These are phyloP conservation scores for Arthrinium phaeospermum DNA, from an alignment of 2,329 filamentous ascomycete genomes.

Conservation along the genomic window DNA sequence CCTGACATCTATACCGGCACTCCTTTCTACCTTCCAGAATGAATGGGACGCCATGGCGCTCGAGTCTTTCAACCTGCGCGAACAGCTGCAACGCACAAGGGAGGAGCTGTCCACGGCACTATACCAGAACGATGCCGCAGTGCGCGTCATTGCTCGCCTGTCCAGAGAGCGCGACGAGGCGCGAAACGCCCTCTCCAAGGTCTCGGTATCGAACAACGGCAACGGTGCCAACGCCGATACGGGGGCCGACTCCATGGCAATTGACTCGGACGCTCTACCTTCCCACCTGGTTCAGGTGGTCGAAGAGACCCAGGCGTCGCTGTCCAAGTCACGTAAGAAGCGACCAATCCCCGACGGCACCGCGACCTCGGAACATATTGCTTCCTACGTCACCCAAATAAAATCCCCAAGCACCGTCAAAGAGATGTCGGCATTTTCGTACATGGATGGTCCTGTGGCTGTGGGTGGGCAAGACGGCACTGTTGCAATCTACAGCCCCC, in stretches of 20 bases:
- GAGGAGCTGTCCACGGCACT: constrained; percentile 93
- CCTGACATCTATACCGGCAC: constrained; percentile 92
- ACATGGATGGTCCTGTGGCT: constrained; percentile 69
- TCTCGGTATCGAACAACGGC: constrained; percentile 71
- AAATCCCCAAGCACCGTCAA: constrained; percentile 55
- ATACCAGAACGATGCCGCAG: constrained; percentile 97
- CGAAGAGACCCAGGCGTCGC: constrained; percentile 79
- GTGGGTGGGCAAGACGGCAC: constrained; percentile 77
- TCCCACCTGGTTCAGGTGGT: constrained; percentile 74
- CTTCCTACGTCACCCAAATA: constrained; percentile 50
- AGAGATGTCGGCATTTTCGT: constrained; percentile 55
- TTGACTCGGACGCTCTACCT: constrained; percentile 81
- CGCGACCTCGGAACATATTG: constrained; percentile 76
- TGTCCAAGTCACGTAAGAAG: constrained; percentile 90
- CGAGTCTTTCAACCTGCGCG: constrained; percentile 88
- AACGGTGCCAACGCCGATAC: constrained; percentile 62
- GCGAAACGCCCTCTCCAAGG: constrained; percentile 82
- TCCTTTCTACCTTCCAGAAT: constrained; percentile 94
- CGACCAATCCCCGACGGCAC: constrained; percentile 84
- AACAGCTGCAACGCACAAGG: constrained; percentile 86
- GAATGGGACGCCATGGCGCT: constrained; percentile 96
- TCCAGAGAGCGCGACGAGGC: constrained; percentile 94
- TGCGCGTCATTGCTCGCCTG: constrained; percentile 89
- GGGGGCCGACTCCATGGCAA: constrained; percentile 87
- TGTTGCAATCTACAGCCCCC: constrained; percentile 76